Evolutionary conservation across 768 basidiomycete species (phyloP), one percentile per base, ranked within the genome.

Genomic region (Filobasidium wieringae): DNA sequence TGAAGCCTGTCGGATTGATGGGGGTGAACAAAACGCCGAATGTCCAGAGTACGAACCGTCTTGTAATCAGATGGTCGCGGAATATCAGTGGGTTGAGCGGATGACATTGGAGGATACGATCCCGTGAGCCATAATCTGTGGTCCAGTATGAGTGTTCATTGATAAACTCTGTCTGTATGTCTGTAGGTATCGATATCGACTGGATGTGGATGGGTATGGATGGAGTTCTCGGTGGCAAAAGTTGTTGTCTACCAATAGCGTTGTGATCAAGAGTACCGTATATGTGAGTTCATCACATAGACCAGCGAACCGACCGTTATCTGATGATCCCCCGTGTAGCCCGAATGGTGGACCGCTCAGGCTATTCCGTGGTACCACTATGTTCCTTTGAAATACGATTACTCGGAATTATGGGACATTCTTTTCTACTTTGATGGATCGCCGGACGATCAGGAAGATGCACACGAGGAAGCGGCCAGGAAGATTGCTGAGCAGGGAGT

Each of bases 161-260:
- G 15, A 9, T 31, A 26, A 24, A 22, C 29, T 5, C 4, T 19
- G 26, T 29, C 19, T 30, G 41, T 32, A n/a, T 51, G 41, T 24
- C 41, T 6, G 24, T 19, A 68, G 67, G 53, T 71, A 65, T 53
- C 63, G 65, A 59, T 71, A 63, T 47, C 59, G 63, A 0, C 51
- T 71, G 24, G 70, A 71, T 45, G 63, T 71, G 2, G 70, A 71
- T 36, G 70, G 68, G 0, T 68, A 71, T 36, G 70, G 70, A 12
- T 71, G 70, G 70, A 68, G 66, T 55, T 71, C 70, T 15, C 32
- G 58, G 11, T 53, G 43, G 43, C 43, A 47, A 22, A 47, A 47
- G 37, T 27, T 47, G 11, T 47, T 47, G 11, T 39, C 29, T 7
- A 15, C 51, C 19, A 29, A n/a, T 22, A 59, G 57, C 22, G 66